Conservation (phyloP, 306 rosid species). For the Cercis canadensis region DNA sequence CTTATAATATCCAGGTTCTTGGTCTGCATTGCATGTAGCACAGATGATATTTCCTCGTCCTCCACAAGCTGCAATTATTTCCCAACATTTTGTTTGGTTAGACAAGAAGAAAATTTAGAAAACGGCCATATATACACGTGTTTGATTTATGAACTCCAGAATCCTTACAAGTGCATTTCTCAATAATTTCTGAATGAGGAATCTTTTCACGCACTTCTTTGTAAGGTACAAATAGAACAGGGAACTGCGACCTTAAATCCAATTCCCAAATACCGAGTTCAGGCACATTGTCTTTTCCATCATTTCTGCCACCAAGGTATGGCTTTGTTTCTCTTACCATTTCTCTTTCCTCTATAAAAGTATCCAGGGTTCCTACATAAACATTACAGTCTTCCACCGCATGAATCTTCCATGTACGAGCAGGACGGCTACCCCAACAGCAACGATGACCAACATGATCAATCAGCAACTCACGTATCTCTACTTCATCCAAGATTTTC, state of each 20-base stretch:
- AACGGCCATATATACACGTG: background rate
- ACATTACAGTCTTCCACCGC: constrained; percentile 94
- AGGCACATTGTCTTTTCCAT: constrained; percentile 79
- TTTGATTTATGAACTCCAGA: constrained; percentile 30
- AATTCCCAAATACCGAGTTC: constrained; percentile 90
- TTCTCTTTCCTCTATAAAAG: constrained; percentile 94
- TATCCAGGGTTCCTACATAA: constrained; percentile 89
- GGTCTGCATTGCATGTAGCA: constrained; percentile 64
- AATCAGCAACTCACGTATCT: constrained; percentile 88
- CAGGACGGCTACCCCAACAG: constrained; percentile 99
- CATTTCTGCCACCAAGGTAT: constrained; percentile 61
- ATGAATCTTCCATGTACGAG: constrained; percentile 89
- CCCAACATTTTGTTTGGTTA: constrained; percentile 24
- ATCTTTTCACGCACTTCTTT: constrained; percentile 71
- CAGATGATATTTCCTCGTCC: constrained; percentile 77
- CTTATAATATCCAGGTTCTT: constrained; percentile 83
- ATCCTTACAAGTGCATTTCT: constrained; percentile 78
- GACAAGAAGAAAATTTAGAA: constrained; percentile 9
- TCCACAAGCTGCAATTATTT: constrained; percentile 66
- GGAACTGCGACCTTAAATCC: constrained; percentile 89
- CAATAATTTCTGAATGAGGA: constrained; percentile 83
- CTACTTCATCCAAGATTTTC: constrained; percentile 83
- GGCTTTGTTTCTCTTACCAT: constrained; percentile 68
- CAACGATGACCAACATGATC: constrained; percentile 97
- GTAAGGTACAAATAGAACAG: constrained; percentile 66